Base-by-base conservation (phyloP, 106 monocot species). In the Dendrobium catenatum region DNA sequence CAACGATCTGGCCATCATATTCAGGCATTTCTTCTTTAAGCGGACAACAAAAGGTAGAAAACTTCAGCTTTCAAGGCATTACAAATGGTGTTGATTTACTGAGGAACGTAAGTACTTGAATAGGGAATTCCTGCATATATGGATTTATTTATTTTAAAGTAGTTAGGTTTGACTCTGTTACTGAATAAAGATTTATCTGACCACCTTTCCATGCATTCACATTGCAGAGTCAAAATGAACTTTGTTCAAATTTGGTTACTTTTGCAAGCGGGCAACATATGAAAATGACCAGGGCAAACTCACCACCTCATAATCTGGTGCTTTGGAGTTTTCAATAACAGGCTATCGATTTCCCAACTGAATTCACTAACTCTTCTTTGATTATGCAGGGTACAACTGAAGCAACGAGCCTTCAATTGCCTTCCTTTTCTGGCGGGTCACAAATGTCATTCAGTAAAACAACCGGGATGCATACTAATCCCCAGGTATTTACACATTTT, bases 1-100 rank as follows among this genome's bases (percentile, higher is more conserved):
- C 87, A 68, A 20, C 73, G 40, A 40, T 89, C 27, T 88, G 87
- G 90, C 73, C 79, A 56, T 70, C 79, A 54, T 88, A 85, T 46
- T 42, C 79, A 66, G 59, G 44, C 56, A 56, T 64, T 48, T 84
- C 84, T 72, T 77, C 85, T 55, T 24, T 77, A 19, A 59, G 74
- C 42, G 82, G 40, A 56, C 79, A 79, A 77, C 73, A 46, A 37
- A 77, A 83, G 1, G 5, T 80, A 42, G 83, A 87, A 77, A 68
- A 37, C 59, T 81, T 87, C 33, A 42, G 81, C 75, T 83, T 83
- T 70, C 90, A 84, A 47, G 86, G 72, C 20, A 26, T 77, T 27
- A 79, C 76, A 76, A 87, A 8, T 68, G 76, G 78, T 67, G 55
- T 26, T 78, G 78, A 68, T 77, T 78, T 79, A 55, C 78, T 83